phyloP scores from a whole-genome alignment of 129 eudicot species.

The Centella asiatica region DNA sequence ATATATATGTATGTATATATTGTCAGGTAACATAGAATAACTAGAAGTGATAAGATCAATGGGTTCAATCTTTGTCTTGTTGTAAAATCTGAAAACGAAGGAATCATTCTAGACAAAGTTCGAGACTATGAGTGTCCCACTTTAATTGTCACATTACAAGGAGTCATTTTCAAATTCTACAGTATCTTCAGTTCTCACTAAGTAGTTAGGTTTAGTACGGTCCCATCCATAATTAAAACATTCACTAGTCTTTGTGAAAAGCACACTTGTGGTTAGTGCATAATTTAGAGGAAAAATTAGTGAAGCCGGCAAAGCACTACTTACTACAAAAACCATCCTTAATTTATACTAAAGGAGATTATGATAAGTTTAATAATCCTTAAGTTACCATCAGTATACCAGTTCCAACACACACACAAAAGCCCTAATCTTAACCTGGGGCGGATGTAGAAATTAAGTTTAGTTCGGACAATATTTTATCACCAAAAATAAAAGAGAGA shows the following conservation, averaged over 20 bases:
- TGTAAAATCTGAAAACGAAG: not conserved
- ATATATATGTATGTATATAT: too few relatives aligned
- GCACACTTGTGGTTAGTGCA: slow-evolving; percentile 1
- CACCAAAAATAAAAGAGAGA: too few relatives aligned
- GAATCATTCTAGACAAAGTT: not conserved
- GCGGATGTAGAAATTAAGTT: too few relatives aligned
- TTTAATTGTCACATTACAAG: not conserved
- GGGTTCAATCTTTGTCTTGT: not conserved
- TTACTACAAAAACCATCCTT: too few relatives aligned
- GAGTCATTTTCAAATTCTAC: not conserved
- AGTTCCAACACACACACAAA: too few relatives aligned
- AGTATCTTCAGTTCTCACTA: not conserved
- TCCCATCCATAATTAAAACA: not conserved
- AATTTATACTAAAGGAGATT: not conserved
- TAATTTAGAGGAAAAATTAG: slow-evolving; percentile 1
- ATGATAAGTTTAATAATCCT: not conserved
- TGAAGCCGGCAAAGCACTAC: slow-evolving; percentile 5
- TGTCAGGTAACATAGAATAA: too few relatives aligned
- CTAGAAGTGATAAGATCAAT: not conserved
- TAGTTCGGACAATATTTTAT: too few relatives aligned
- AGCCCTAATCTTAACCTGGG: too few relatives aligned
- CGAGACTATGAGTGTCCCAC: not conserved
- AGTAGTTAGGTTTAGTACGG: not conserved
- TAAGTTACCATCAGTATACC: not conserved
- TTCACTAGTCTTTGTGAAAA: not conserved